A percentile compares a stretch with the other conserved stretches of the same genome.
These are phyloP conservation scores for Aciculosporium take DNA, from an alignment of 2,329 filamentous ascomycete species.

Conservation along the genomic window DNA sequence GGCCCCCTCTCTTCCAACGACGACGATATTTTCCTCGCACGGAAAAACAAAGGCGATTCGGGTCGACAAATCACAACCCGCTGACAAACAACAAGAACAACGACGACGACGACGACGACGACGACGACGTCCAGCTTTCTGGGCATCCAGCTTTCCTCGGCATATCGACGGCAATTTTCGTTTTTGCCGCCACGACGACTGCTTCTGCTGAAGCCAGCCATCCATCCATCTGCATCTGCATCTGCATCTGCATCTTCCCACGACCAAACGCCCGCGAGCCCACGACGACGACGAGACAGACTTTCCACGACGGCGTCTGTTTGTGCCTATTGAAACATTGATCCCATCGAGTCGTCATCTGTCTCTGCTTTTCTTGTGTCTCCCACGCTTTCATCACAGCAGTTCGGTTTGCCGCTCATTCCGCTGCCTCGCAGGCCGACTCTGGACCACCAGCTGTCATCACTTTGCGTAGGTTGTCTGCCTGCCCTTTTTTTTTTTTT, in stretches of 20 bases:
- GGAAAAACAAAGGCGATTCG: constrained; percentile 1
- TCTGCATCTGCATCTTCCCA: constrained; percentile 8
- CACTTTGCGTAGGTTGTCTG: constrained; percentile 15
- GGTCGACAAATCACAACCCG: neutral
- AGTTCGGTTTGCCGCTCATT: constrained; percentile 6
- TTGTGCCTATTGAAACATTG: neutral
- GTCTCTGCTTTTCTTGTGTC: neutral
- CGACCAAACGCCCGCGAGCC: constrained; percentile 19
- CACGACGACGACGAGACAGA: constrained; percentile 19
- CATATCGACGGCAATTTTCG: neutral
- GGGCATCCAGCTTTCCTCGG: neutral
- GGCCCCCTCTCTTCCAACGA: constrained; percentile 1
- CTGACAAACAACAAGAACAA: no score
- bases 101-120: no score
- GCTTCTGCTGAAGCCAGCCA: constrained; percentile 9
- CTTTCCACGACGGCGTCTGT: constrained; percentile 5
- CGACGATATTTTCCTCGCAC: neutral
- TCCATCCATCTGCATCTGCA: no score
- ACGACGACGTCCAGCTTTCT: constrained; percentile 5
- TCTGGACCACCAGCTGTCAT: constrained; percentile 21
- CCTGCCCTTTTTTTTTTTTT: constrained; percentile 6
- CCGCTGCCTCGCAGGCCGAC: constrained; percentile 9
- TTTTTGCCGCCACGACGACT: constrained; percentile 1
- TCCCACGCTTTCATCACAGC: neutral
- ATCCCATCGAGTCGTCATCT: neutral